Conservation (phyloP, 345 rosid genomes). For the Angophora floribunda region DNA sequence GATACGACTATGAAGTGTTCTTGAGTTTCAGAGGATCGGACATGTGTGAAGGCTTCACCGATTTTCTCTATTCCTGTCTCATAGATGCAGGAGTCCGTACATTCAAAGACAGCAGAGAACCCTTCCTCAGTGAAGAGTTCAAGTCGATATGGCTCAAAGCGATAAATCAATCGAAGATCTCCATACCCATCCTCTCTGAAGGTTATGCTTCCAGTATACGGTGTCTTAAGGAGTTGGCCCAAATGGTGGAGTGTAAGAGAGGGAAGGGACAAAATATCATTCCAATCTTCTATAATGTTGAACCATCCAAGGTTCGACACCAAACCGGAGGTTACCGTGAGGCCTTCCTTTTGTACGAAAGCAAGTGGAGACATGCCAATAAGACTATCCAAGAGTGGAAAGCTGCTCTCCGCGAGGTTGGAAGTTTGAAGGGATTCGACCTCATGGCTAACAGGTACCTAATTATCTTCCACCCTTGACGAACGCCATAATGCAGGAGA, state of each 20-base stretch:
- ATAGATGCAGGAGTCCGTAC: accelerated
- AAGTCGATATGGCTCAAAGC: accelerated
- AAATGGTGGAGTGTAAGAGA: background rate
- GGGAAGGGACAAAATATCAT: background rate
- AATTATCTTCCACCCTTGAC: too few relatives aligned
- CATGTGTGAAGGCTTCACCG: accelerated
- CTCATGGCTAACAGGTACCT: too few relatives aligned
- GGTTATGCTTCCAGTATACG: too few relatives aligned
- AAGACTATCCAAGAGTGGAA: background rate
- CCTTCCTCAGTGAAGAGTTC: accelerated
- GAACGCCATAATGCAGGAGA: too few relatives aligned
- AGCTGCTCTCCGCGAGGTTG: background rate
- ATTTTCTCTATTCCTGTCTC: background rate
- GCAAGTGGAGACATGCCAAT: background rate
- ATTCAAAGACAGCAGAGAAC: background rate
- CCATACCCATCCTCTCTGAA: background rate
- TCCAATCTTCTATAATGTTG: background rate
- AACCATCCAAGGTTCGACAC: too few relatives aligned
- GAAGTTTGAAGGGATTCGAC: too few relatives aligned
- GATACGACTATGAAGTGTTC: background rate
- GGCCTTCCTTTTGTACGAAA: background rate
- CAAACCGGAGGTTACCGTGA: too few relatives aligned
- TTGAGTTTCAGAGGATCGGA: accelerated
- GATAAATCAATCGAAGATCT: background rate
- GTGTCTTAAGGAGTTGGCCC: too few relatives aligned